phyloP scores from a whole-genome alignment of 176 grass and related monocot genomes.

The Echinochloa phyllopogon region DNA sequence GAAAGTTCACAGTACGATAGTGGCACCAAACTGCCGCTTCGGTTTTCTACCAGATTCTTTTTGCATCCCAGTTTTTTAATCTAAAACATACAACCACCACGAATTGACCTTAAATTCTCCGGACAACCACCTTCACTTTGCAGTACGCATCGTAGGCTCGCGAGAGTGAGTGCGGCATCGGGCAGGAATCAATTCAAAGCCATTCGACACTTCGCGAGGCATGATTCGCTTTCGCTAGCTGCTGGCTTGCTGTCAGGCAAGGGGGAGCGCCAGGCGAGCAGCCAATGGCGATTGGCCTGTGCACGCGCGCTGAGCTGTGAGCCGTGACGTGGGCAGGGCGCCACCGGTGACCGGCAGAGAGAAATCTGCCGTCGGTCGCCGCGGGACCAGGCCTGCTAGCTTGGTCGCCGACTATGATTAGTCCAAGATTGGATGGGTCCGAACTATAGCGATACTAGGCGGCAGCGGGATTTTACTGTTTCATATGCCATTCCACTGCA shows the following conservation, averaged over 20 bases:
- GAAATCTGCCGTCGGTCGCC: not conserved
- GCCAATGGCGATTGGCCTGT: not conserved
- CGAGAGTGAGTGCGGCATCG: not conserved
- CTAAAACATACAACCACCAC: not conserved
- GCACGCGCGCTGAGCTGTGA: conserved; percentile 32
- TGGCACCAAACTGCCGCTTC: too few relatives aligned
- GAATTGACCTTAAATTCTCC: not conserved
- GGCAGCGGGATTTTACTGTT: conserved; percentile 47
- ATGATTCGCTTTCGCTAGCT: not conserved
- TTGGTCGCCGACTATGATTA: conserved; percentile 28
- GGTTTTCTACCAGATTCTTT: not conserved
- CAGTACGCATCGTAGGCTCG: not conserved
- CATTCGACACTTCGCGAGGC: not conserved
- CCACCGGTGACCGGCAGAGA: conserved; percentile 7
- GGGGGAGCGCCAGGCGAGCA: not conserved
- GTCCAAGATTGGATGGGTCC: conserved; percentile 47
- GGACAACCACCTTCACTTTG: not conserved
- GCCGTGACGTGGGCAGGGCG: not conserved
- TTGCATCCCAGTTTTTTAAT: not conserved
- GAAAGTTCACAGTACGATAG: not conserved
- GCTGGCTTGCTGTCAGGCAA: conserved; percentile 6
- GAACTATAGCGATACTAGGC: not conserved
- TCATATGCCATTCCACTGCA: conserved; percentile 51
- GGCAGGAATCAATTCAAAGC: conserved; percentile 2
- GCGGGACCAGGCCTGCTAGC: not conserved